Base-by-base conservation (phyloP, 805 yeast species). In the Ogataea nakhonphanomensis region DNA sequence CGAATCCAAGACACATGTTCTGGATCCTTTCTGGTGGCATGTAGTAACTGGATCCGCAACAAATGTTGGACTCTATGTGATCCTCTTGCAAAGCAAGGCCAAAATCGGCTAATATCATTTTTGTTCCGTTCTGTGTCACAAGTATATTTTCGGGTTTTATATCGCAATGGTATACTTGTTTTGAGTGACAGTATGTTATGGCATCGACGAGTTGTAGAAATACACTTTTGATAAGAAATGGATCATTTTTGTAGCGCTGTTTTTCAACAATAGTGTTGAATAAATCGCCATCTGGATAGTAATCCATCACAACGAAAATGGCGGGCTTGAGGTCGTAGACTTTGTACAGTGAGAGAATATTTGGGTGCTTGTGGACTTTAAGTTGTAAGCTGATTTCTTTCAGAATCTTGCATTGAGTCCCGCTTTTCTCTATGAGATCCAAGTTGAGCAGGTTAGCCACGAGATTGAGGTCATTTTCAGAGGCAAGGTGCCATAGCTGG, bases 91-190 rank as follows among this genome's bases (percentile, higher is more conserved):
- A 76, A 15, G 96, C 89, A 15, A 91, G 70, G 4, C 98, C 98
- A 63, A 93, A 91, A 65, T 91, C 99, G 26, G 95, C 91, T 45
- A 81, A 69, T 48, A 73, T 75, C 41, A 83, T 67, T 40, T 66
- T 71, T 39, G 71, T 59, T 43, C 79, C 87, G 52, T 74, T 70
- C 55, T 62, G 61, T 9, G 77, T 71, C 35, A 89, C 79, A 54
- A 93, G 68, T 41, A 93, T 76, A 66, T 93, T 93, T 61, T 93
- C 98, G 5, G 99, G 99, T 67, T 93, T 93, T 49, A 90, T 78
- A 64, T 90, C 98, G 58, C 97, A 85, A 60, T 90, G 98, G 59
- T 81, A 91, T 26, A 91, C 78, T n/a, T 84, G 82, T 46, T 75
- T 77, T 2, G 82, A 71, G 61, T 91, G 97, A 55, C 95, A 85